Evolutionary conservation across 345 rosid genomes (phyloP).

Genomic region (Salix brachista): DNA sequence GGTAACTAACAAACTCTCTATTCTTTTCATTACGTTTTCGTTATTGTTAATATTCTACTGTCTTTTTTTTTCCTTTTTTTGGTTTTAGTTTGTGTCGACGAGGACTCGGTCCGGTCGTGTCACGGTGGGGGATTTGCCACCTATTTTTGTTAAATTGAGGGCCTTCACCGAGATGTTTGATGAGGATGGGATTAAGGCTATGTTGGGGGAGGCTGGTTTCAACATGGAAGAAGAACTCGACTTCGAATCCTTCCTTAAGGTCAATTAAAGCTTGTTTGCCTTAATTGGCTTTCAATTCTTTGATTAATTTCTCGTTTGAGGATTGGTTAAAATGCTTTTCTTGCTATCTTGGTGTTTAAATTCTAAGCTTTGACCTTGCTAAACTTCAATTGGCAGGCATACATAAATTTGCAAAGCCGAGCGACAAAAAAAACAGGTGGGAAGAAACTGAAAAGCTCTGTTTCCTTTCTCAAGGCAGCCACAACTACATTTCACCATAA

Average conservation of each 20-base stretch:
- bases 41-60: not conserved
- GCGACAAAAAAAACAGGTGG: constrained; percentile 61
- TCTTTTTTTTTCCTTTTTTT: not conserved
- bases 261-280: constrained; percentile 21
- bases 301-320: not conserved
- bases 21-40: not conserved
- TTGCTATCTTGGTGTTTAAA: too few species aligned
- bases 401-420: constrained; percentile 59
- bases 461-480: constrained; percentile 77
- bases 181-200: constrained; percentile 64
- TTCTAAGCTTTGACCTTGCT: not conserved
- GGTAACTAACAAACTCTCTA: constrained; percentile 32
- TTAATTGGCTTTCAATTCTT: not conserved
- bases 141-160: constrained; percentile 61
- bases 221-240: constrained; percentile 61
- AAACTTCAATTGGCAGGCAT: constrained; percentile 49
- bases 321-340: not conserved
- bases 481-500: constrained; percentile 90
- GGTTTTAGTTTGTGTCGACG: constrained; percentile 53
- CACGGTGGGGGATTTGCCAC: constrained; percentile 64
- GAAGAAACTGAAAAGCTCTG: constrained; percentile 35
- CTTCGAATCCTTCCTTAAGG: constrained; percentile 85
- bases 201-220: constrained; percentile 45
- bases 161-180: constrained; percentile 52
- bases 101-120: constrained; percentile 54